Evolutionary conservation across 2,329 filamentous ascomycete genomes (phyloP).

Genomic region (Arachnopeziza araneosa): DNA sequence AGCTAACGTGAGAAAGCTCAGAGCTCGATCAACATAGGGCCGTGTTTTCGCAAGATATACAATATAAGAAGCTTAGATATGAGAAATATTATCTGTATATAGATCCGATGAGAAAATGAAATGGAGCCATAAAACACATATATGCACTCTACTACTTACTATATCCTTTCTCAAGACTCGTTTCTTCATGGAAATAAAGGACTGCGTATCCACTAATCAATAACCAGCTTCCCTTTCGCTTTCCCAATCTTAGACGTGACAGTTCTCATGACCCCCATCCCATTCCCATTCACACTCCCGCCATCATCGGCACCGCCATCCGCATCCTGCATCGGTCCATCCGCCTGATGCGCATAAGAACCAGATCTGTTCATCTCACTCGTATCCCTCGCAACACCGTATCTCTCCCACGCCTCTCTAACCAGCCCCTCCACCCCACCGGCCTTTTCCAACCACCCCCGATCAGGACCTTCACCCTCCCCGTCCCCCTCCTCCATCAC

Average conservation of each 20-base stretch:
- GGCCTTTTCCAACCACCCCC: constrained; percentile 1
- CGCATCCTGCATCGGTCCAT: neutral
- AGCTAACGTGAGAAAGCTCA: too few species aligned
- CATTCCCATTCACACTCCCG: constrained; percentile 1
- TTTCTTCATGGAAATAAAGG: neutral
- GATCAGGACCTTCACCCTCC: neutral
- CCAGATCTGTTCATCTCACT: constrained; percentile 23
- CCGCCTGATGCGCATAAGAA: constrained; percentile 23
- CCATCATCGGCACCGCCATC: neutral
- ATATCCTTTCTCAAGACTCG: too few species aligned
- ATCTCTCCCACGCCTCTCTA: constrained; percentile 23
- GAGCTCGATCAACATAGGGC: too few species aligned
- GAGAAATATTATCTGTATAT: too few species aligned
- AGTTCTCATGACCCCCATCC: neutral
- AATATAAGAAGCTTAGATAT: too few species aligned
- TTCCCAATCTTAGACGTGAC: neutral
- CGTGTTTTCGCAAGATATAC: too few species aligned
- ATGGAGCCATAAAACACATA: too few species aligned
- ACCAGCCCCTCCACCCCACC: constrained; percentile 21
- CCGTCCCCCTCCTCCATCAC: constrained; percentile 12
- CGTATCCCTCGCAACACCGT: constrained; percentile 24
- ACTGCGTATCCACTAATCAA: constrained; percentile 2
- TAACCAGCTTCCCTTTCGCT: constrained; percentile 9
- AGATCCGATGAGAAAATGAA: too few species aligned
- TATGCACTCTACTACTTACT: too few species aligned